Evolutionary conservation across 225 moss, liverwort and hornwort species (phyloP).

Genomic region (Polytrichum formosum): DNA sequence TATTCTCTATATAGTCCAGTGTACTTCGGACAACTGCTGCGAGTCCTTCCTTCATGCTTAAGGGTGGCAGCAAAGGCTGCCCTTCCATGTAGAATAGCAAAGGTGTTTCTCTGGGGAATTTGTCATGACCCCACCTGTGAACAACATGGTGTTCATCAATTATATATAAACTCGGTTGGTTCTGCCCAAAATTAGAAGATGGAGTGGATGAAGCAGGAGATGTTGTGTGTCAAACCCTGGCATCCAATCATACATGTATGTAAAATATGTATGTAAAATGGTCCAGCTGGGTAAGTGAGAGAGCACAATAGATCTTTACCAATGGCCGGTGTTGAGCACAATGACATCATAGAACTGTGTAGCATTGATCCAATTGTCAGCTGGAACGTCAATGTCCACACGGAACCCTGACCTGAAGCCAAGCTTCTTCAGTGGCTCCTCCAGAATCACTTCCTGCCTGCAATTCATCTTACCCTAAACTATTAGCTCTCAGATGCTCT

Average conservation of each 20-base stretch:
- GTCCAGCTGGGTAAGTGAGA: too few relatives aligned
- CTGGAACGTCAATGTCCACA: constrained; percentile 44
- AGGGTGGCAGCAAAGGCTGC: constrained; percentile 27
- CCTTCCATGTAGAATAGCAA: constrained; percentile 46
- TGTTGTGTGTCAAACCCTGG: too few relatives aligned
- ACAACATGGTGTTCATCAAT: too few relatives aligned
- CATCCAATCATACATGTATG: too few relatives aligned
- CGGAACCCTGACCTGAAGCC: constrained; percentile 24
- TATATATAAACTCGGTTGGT: too few relatives aligned
- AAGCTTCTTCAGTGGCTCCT: constrained; percentile 11
- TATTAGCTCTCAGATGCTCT: too few relatives aligned
- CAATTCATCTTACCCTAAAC: constrained; percentile 2
- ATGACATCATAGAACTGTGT: constrained; percentile 42
- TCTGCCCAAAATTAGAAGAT: neutral
- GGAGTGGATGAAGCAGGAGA: too few relatives aligned
- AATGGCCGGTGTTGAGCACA: constrained; percentile 52
- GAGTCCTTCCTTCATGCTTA: constrained; percentile 41
- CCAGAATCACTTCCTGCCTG: constrained; percentile 11
- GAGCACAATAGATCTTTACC: constrained; percentile 11
- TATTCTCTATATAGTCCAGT: constrained; percentile 32
- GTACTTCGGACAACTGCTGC: constrained; percentile 36
- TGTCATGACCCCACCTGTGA: constrained; percentile 30
- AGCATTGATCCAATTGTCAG: constrained; percentile 40
- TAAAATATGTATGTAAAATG: too few relatives aligned
- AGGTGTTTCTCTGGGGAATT: constrained; percentile 38